These are phyloP conservation scores for Ustulina deusta DNA, from an alignment of 2,329 filamentous ascomycete genomes.

Conservation along the genomic window DNA sequence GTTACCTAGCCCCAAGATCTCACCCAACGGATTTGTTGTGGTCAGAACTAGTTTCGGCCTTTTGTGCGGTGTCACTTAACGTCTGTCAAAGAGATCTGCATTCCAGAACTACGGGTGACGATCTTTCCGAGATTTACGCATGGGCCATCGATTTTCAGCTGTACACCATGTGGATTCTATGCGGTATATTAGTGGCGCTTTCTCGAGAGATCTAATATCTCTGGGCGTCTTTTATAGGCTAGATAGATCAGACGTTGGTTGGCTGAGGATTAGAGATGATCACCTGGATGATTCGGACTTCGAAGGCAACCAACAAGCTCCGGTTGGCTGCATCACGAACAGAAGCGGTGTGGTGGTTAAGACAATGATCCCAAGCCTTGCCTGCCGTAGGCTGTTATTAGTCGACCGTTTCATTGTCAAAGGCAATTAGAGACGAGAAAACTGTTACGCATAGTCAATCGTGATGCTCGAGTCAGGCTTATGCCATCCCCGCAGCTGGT, in stretches of 20 bases:
- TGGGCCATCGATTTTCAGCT: neutral
- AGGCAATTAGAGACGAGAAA: neutral
- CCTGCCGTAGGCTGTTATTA: neutral
- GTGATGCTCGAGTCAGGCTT: neutral
- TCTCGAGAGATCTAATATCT: conserved; percentile 6
- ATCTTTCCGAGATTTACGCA: neutral
- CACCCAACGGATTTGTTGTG: neutral
- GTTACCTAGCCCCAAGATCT: neutral
- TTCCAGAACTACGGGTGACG: neutral
- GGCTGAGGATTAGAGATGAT: conserved; percentile 1
- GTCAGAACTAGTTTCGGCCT: neutral
- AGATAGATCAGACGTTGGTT: conserved; percentile 3
- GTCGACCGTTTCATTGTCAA: conserved; percentile 8
- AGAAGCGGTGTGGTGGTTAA: conserved; percentile 26
- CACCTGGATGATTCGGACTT: conserved; percentile 9
- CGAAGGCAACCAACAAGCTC: neutral
- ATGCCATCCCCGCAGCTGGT: neutral
- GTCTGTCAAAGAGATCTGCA: neutral
- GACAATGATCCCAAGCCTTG: conserved; percentile 5
- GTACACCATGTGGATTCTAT: neutral
- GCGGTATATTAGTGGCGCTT: conserved; percentile 1
- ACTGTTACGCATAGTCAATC: conserved; percentile 10
- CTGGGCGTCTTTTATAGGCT: neutral
- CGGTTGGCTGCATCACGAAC: neutral
- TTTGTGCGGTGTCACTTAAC: neutral